These are phyloP conservation scores for Lodderomyces jiufengensis DNA, from an alignment of 1,139 yeast species.

Conservation along the genomic window DNA sequence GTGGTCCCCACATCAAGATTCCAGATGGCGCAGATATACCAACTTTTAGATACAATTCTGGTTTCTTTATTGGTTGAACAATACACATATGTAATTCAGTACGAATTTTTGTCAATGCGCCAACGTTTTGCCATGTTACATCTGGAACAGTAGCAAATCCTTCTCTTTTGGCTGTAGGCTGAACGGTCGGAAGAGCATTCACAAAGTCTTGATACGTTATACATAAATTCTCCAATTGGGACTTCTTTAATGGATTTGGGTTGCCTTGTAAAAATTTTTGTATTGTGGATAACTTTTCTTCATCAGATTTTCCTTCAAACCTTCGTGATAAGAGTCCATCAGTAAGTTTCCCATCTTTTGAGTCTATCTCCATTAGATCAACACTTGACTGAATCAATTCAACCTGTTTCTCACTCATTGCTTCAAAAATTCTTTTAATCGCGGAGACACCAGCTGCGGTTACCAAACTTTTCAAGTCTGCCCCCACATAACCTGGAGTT, in stretches of 20 bases:
- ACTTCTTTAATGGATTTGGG: conserved; percentile 73
- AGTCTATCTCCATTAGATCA: conserved; percentile 45
- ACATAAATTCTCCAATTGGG: conserved; percentile 69
- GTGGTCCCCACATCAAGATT: conserved; percentile 98
- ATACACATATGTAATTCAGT: conserved; percentile 95
- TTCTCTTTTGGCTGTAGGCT: conserved; percentile 97
- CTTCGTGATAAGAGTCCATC: conserved; percentile 14
- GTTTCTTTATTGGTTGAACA: conserved; percentile 92
- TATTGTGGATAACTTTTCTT: conserved; percentile 57
- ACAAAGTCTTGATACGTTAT: conserved; percentile 79
- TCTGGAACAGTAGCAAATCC: conserved; percentile 99
- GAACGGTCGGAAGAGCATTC: conserved; percentile 84
- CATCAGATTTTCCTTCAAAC: conserved; percentile 31
- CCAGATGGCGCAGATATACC: conserved; percentile 98
- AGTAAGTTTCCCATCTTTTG: background rate
- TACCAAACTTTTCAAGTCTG: conserved; percentile 89
- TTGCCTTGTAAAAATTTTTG: conserved; percentile 69
- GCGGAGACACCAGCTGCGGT: conserved; percentile 97
- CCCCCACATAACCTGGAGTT: conserved; percentile 98
- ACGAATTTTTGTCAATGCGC: conserved; percentile 77
- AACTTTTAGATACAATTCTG: conserved; percentile 82
- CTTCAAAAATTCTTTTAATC: conserved; percentile 78
- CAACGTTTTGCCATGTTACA: conserved; percentile 93
- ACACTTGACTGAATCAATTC: conserved; percentile 10
- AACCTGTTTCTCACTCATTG: conserved; percentile 38